Evolutionary conservation across 176 grass and related monocot genomes (phyloP).

Genomic region (Melocanna baccifera): DNA sequence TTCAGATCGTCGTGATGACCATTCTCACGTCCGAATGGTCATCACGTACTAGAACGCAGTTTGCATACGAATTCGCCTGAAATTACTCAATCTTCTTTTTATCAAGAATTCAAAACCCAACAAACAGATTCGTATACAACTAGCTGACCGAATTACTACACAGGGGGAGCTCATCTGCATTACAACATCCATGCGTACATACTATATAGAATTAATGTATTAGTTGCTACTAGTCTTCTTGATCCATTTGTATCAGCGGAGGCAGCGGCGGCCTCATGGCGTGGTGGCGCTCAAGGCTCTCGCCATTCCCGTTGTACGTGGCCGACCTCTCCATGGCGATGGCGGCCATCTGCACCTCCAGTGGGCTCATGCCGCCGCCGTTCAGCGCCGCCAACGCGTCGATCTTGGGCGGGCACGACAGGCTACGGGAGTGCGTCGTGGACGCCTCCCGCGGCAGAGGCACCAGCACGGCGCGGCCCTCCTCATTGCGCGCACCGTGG

Average conservation of each 20-base stretch:
- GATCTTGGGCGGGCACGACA: constrained; percentile 71
- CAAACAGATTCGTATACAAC: background rate
- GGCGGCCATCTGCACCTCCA: constrained; percentile 12
- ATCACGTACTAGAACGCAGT: background rate
- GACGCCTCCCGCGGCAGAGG: constrained; percentile 69
- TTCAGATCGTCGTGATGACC: background rate
- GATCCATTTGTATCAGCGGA: constrained; percentile 48
- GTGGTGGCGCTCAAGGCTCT: constrained; percentile 11
- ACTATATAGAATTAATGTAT: too few relatives aligned
- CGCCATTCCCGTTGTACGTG: constrained; percentile 26
- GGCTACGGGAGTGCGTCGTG: constrained; percentile 33
- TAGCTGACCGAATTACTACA: background rate
- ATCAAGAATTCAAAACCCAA: background rate
- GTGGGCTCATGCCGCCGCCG: background rate
- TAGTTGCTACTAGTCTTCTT: background rate
- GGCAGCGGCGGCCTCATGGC: constrained; percentile 63
- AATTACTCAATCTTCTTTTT: background rate
- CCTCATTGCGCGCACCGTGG: constrained; percentile 38
- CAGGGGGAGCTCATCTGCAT: background rate
- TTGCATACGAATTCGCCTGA: background rate
- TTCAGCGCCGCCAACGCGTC: background rate
- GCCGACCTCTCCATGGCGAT: constrained; percentile 47
- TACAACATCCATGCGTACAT: background rate
- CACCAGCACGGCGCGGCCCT: constrained; percentile 47
- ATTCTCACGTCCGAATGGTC: background rate